These are phyloP conservation scores for Fragaria nilgerrensis DNA, from an alignment of 306 rosid genomes.

Conservation along the genomic window DNA sequence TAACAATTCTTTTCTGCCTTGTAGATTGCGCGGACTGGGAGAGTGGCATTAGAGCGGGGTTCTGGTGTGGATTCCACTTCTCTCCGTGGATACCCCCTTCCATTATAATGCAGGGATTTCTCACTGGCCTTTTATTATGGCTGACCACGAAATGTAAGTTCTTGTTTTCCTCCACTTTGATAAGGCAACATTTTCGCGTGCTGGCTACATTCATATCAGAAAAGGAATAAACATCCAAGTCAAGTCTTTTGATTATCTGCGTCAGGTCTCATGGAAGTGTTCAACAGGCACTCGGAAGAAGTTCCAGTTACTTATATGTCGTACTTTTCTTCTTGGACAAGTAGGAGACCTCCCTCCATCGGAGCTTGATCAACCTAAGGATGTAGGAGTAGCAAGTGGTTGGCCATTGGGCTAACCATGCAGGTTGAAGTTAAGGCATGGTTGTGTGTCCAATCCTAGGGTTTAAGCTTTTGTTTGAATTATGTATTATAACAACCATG, in stretches of 20 bases:
- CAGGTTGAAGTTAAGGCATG: background rate
- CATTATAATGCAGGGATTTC: conserved; percentile 20
- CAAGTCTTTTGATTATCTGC: background rate
- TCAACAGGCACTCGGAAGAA: background rate
- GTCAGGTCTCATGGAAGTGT: conserved; percentile 1
- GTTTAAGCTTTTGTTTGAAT: background rate
- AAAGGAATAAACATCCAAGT: background rate
- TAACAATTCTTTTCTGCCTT: background rate
- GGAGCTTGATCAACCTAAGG: background rate
- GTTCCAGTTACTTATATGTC: background rate
- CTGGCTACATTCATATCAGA: background rate
- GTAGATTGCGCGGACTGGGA: conserved; percentile 62
- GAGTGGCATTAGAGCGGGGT: conserved; percentile 54
- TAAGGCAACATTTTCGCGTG: background rate
- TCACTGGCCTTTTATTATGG: background rate
- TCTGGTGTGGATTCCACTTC: conserved; percentile 56
- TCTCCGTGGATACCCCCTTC: conserved; percentile 58
- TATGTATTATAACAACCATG: background rate
- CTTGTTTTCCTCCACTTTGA: background rate
- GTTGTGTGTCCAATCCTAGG: background rate
- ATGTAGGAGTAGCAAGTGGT: background rate
- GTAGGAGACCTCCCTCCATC: background rate
- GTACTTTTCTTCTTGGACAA: background rate
- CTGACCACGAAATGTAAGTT: background rate
- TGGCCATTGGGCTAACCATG: background rate